Evolutionary conservation across 1,284 basidiomycete species (phyloP).

Genomic region (Sporisorium sorghi): DNA sequence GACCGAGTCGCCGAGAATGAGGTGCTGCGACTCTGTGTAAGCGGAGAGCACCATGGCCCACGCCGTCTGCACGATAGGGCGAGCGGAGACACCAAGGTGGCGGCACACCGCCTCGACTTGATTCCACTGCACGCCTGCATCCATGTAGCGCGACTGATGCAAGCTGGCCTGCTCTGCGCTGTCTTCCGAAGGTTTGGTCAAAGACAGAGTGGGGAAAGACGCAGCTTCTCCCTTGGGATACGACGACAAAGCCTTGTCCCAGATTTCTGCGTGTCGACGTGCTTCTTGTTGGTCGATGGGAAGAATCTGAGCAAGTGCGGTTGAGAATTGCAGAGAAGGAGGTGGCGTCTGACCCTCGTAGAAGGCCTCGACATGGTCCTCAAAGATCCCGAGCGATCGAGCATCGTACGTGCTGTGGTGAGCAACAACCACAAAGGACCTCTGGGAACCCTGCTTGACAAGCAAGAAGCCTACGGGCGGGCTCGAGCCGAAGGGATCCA

Average conservation of each 20-base stretch:
- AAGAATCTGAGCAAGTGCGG: slow-evolving; percentile 52
- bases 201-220: slow-evolving; percentile 41
- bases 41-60: slow-evolving; percentile 66
- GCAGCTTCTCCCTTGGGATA: slow-evolving; percentile 37
- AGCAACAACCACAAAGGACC: slow-evolving; percentile 36
- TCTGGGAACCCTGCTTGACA: slow-evolving; percentile 24
- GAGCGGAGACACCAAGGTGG: slow-evolving; percentile 58
- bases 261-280: slow-evolving; percentile 18
- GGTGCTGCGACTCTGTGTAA: slow-evolving; percentile 58
- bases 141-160: slow-evolving; percentile 31
- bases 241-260: slow-evolving; percentile 33
- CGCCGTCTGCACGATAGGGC: slow-evolving; percentile 67
- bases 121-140: slow-evolving; percentile 33
- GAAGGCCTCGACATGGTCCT: slow-evolving; percentile 45
- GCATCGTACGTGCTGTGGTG: slow-evolving; percentile 66
- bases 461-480: slow-evolving; percentile 45
- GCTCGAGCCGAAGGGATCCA: slow-evolving; percentile 27
- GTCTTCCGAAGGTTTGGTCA: slow-evolving; percentile 5
- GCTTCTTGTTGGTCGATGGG: slow-evolving; percentile 43
- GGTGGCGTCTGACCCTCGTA: slow-evolving; percentile 26
- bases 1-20: slow-evolving; percentile 66
- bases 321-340: slow-evolving; percentile 29
- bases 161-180: slow-evolving; percentile 17
- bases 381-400: slow-evolving; percentile 51
- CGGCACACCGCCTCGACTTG: slow-evolving; percentile 50